Base-by-base conservation (phyloP, 306 rosid genomes). In the Gastrolobium bilobum region DNA sequence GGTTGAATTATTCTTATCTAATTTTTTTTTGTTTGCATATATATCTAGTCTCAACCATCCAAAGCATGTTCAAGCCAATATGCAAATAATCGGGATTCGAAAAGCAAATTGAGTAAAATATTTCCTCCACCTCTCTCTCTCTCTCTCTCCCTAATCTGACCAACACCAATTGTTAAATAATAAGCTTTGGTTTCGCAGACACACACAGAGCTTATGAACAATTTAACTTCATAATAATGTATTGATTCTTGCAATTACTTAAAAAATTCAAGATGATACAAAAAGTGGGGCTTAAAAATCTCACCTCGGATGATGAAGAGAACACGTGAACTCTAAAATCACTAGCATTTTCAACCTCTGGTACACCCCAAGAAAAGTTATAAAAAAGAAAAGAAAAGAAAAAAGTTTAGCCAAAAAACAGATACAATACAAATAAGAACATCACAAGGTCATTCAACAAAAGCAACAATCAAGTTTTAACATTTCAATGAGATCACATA, bases 261-360 rank as follows among this genome's bases (percentile, higher is more conserved):
- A 39, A 48, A 15, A 66, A 69, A 75, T 39, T 4, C 58, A 76
- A 44, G 64, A 67, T 40, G 58, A 51, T 8, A 54, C 1, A 46
- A 52, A 83, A 38, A 10, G 46, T 15, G 58, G 81, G 54, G 77
- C 69, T 64, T 20, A 67, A 20, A 52, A 82, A 62, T 58, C 78
- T 84, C 79, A 92, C 99, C 97, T 95, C 97, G 5, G 95, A 82
- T 82, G 97, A 85, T 57, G 98, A 91, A 61, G 89, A 83, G 80
- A 91, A 95, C 38, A 91, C 93, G 61, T 79, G 96, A 73, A 87
- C 96, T 77, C 63, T 82, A 44, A 86, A 75, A 57, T 92, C 96
- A 78, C 29, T 34, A 34, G 67, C 91, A 84, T 77, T 78, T 81
- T 81, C 97, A 83, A 56, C 82, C 53, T 80, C 92, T 87, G 75